Percentiles rank a stretch among this genome's conserved stretches.
Conservation (phyloP, 2,329 filamentous ascomycete genomes). For the Cladosporium sp. region DNA sequence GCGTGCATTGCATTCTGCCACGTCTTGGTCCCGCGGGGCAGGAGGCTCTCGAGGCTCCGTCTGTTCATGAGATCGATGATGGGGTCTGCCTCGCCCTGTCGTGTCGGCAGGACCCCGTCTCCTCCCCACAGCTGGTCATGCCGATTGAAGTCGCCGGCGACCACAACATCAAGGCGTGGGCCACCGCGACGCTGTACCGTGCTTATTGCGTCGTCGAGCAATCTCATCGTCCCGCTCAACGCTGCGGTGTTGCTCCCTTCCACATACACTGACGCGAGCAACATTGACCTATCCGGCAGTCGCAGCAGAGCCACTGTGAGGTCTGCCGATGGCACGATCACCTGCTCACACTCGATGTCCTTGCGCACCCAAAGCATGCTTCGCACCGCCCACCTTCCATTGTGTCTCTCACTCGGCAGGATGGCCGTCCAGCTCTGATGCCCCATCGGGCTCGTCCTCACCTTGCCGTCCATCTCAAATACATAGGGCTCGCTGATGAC, state of each 20-base stretch:
- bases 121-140: constrained; percentile 27
- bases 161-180: not conserved
- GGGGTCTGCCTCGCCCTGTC: constrained; percentile 34
- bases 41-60: constrained; percentile 31
- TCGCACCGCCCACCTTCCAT: not conserved
- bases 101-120: constrained; percentile 28
- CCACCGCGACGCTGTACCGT: not conserved
- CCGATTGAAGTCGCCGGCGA: not conserved
- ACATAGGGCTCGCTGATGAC: not conserved
- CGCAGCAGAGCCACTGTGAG: not conserved
- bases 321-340: not conserved
- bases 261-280: not conserved
- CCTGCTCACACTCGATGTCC: not conserved
- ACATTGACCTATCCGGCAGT: not conserved
- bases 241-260: not conserved
- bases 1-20: not conserved
- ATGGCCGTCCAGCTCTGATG: not conserved
- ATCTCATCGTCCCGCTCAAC: not conserved
- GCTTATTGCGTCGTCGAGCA: not conserved
- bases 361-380: not conserved
- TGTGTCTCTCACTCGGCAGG: not conserved
- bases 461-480: not conserved
- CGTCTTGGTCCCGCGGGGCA: constrained; percentile 28
- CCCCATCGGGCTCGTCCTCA: not conserved
- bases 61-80: constrained; percentile 37